Conservation (phyloP, 495 filamentous ascomycete genomes). For the Hyaloscypha variabilis region DNA sequence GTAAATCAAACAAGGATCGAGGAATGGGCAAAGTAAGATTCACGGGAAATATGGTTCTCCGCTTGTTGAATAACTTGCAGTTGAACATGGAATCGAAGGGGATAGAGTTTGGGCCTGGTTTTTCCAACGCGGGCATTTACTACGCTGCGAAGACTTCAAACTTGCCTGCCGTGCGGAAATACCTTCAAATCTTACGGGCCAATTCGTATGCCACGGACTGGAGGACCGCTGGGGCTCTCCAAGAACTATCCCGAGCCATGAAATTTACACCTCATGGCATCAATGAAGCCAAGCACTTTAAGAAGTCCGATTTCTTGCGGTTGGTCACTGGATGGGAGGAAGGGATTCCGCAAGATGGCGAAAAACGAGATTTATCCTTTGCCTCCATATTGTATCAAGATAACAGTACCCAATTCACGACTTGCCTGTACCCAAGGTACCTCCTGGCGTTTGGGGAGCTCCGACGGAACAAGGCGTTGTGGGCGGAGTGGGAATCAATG, state of each 20-base stretch:
- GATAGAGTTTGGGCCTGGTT: constrained; percentile 3
- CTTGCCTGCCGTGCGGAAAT: constrained; percentile 12
- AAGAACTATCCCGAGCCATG: not conserved
- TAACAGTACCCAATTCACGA: not conserved
- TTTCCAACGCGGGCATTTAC: constrained; percentile 22
- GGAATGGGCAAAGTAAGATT: not conserved
- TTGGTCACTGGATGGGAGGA: constrained; percentile 15
- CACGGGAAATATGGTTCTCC: constrained; percentile 2
- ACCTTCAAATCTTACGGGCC: constrained; percentile 7
- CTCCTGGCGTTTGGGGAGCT: constrained; percentile 17
- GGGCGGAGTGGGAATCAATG: constrained; percentile 6
- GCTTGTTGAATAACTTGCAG: constrained; percentile 22
- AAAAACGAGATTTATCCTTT: not conserved
- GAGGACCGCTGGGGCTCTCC: not conserved
- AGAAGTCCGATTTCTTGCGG: constrained; percentile 1
- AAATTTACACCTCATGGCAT: not conserved
- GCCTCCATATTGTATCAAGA: not conserved
- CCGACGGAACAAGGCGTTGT: constrained; percentile 5
- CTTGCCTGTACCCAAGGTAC: constrained; percentile 11
- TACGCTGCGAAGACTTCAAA: constrained; percentile 15
- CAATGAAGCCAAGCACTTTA: not conserved
- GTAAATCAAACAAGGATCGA: not conserved
- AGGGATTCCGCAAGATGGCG: not conserved
- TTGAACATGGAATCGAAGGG: constrained; percentile 24
- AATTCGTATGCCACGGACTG: constrained; percentile 2